Evolutionary conservation across 768 basidiomycete species (phyloP).

Genomic region (Glaciozyma antarctica): DNA sequence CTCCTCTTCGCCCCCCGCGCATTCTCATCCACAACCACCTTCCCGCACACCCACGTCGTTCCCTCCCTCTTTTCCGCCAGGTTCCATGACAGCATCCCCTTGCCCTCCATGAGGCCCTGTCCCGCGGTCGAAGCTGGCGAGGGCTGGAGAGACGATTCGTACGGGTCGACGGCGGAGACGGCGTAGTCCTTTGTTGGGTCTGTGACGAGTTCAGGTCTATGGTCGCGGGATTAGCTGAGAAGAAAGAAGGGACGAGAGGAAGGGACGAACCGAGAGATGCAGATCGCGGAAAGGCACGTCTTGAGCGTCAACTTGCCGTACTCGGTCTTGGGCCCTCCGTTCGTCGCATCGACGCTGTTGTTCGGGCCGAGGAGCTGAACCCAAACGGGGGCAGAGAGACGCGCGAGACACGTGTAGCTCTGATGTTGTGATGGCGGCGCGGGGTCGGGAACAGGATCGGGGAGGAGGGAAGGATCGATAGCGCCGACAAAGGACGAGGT

Average conservation of each 20-base stretch:
- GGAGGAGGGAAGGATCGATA: conserved; percentile 24
- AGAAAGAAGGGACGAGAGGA: background rate
- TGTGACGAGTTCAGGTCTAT: conserved; percentile 28
- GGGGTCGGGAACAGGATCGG: background rate
- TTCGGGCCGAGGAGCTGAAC: conserved; percentile 16
- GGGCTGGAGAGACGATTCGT: conserved; percentile 19
- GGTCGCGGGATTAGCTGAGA: background rate
- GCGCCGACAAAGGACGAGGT: conserved; percentile 23
- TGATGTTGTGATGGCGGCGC: background rate
- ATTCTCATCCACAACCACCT: conserved; percentile 2
- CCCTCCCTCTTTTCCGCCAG: conserved; percentile 31
- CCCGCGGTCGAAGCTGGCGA: background rate
- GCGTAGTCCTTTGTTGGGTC: conserved; percentile 29
- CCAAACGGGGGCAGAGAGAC: conserved; percentile 20
- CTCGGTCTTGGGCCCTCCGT: conserved; percentile 8
- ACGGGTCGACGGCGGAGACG: conserved; percentile 28
- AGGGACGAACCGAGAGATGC: conserved; percentile 28
- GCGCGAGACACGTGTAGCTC: conserved; percentile 23
- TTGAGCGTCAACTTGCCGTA: conserved; percentile 29
- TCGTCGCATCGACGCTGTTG: background rate
- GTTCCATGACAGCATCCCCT: conserved; percentile 32
- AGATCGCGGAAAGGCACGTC: conserved; percentile 28
- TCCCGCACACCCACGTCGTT: conserved; percentile 23
- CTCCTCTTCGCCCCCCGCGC: conserved; percentile 9
- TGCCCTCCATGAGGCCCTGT: conserved; percentile 27